phyloP scores from a whole-genome alignment of 2,329 filamentous ascomycete species.

The Aureobasidium sp. region DNA sequence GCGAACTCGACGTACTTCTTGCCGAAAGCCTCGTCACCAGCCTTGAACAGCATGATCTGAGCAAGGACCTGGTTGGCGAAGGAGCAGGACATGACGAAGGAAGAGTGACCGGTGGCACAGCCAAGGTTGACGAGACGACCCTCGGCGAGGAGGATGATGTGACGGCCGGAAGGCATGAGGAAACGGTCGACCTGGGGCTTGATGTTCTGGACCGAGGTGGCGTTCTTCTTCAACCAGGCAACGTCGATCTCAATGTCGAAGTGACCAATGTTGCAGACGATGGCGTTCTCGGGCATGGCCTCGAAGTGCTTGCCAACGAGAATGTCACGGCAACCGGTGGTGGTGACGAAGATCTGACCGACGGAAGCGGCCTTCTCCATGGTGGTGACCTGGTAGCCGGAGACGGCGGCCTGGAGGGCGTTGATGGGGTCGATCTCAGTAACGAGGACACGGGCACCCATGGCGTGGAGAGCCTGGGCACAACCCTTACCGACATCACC shows the following conservation, averaged over 20 bases:
- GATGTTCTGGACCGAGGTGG: slow-evolving; percentile 91
- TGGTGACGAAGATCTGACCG: slow-evolving; percentile 98
- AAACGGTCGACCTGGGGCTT: slow-evolving; percentile 99
- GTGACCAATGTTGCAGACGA: slow-evolving; percentile 99
- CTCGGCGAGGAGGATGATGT: slow-evolving; percentile 98
- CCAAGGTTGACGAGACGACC: slow-evolving; percentile 98
- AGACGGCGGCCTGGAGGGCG: slow-evolving; percentile 96
- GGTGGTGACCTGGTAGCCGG: slow-evolving; percentile 91
- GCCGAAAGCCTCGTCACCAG: slow-evolving; percentile 75
- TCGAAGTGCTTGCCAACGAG: slow-evolving; percentile 88
- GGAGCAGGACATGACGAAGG: slow-evolving; percentile 99
- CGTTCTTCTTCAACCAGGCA: slow-evolving; percentile 98
- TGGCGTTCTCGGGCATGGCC: slow-evolving; percentile 92
- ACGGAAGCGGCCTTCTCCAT: slow-evolving; percentile 90
- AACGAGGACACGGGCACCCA: slow-evolving; percentile 94
- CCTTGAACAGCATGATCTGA: slow-evolving; percentile 98
- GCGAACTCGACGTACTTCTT: slow-evolving; percentile 96
- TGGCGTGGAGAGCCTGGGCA: slow-evolving; percentile 88
- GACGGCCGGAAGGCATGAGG: slow-evolving; percentile 84
- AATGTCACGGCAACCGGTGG: slow-evolving; percentile 98
- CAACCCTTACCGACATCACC: slow-evolving; percentile 99
- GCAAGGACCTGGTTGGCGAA: slow-evolving; percentile 99
- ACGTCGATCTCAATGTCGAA: slow-evolving; percentile 99
- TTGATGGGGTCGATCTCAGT: slow-evolving; percentile 99
- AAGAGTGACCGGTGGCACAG: slow-evolving; percentile 98